Conservation (phyloP, 805 yeast species). For the Geotrichum ghanense region DNA sequence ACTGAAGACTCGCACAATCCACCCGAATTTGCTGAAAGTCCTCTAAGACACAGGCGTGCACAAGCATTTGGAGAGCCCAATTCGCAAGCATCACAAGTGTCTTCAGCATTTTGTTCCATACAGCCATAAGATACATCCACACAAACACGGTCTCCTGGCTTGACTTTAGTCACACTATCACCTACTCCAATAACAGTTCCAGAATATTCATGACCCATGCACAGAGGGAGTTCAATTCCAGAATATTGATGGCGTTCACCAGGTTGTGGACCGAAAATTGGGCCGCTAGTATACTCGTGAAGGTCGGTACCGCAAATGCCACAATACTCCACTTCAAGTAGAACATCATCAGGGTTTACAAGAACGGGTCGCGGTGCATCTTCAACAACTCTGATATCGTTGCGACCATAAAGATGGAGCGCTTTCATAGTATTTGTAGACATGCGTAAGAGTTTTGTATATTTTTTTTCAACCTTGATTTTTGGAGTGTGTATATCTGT, state of each 20-base stretch:
- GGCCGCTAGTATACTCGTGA: conserved; percentile 27
- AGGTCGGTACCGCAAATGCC: conserved; percentile 33
- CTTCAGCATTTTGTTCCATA: conserved; percentile 18
- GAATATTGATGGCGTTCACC: neutral
- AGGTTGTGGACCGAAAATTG: neutral
- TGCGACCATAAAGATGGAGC: neutral
- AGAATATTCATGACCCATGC: conserved; percentile 50
- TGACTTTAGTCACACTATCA: conserved; percentile 33
- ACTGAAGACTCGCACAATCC: conserved; percentile 30
- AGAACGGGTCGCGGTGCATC: conserved; percentile 11
- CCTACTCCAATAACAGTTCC: conserved; percentile 39
- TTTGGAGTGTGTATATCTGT: no score
- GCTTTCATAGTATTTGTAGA: neutral
- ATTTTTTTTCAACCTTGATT: no score
- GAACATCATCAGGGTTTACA: neutral
- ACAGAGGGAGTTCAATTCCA: conserved; percentile 8
- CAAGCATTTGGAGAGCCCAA: conserved; percentile 25
- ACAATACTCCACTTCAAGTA: conserved; percentile 30
- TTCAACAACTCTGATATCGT: neutral
- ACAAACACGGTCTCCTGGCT: conserved; percentile 36
- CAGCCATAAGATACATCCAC: conserved; percentile 29
- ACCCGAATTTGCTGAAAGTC: conserved; percentile 31
- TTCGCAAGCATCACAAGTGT: neutral
- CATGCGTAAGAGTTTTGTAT: no score
- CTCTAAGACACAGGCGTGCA: conserved; percentile 28